phyloP scores from a whole-genome alignment of 2,329 filamentous ascomycete species.

The Colletotrichum orchidophilum region DNA sequence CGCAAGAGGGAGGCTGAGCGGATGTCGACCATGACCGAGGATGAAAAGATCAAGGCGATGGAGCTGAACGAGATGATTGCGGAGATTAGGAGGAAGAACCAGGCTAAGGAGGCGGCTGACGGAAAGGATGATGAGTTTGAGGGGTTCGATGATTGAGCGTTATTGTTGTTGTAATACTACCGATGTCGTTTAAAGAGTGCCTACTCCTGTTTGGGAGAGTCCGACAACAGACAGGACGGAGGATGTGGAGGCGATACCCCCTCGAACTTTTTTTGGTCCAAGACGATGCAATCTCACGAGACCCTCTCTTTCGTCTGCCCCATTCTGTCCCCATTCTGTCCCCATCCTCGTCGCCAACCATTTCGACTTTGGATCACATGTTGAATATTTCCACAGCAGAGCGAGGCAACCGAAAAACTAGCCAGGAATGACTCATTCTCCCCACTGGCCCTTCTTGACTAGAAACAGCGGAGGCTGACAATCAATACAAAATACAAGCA shows the following conservation, averaged over 20 bases:
- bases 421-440: not conserved
- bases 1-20: constrained; percentile 71
- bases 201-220: not conserved
- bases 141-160: constrained; percentile 58
- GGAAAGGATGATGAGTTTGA: constrained; percentile 61
- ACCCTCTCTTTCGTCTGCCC: not conserved
- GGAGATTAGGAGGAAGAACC: constrained; percentile 69
- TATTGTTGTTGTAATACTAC: constrained; percentile 4
- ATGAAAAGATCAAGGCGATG: constrained; percentile 70
- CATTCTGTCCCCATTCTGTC: not conserved
- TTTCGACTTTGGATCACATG: not conserved
- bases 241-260: constrained; percentile 16
- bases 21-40: constrained; percentile 73
- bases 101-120: constrained; percentile 49
- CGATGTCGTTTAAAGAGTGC: not conserved
- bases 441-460: not conserved
- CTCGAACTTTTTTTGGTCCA: not conserved
- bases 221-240: not conserved
- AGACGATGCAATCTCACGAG: constrained; percentile 7
- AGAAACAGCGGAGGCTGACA: rapidly evolving
- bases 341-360: constrained; percentile 24
- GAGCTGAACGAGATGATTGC: constrained; percentile 73
- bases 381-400: constrained; percentile 7
- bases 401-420: not conserved
- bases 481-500: not conserved